Percentiles rank a stretch among this genome's conserved stretches.
These are phyloP conservation scores for Russula sp. DNA, from an alignment of 768 basidiomycete species.

Conservation along the genomic window DNA sequence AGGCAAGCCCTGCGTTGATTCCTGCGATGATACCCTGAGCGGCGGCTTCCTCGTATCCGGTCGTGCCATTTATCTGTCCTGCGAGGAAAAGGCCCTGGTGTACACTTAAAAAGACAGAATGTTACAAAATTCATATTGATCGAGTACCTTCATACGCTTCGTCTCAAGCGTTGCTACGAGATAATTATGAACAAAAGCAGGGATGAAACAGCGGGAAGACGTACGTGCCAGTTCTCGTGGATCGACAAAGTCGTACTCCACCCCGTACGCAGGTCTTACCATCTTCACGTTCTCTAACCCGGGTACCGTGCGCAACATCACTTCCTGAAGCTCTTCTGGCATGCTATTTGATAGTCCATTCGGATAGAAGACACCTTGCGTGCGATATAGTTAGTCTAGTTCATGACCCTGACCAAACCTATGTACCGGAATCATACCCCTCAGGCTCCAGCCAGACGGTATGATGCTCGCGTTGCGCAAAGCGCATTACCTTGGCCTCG, in stretches of 20 bases:
- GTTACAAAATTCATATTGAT: not conserved
- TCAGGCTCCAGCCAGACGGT: constrained; percentile 88
- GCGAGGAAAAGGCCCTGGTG: constrained; percentile 35
- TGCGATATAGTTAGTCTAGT: not conserved
- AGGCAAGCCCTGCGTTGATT: constrained; percentile 75
- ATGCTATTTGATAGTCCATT: constrained; percentile 86
- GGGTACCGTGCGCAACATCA: constrained; percentile 76
- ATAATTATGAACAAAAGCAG: not conserved
- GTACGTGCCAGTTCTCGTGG: constrained; percentile 68
- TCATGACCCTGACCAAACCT: not conserved
- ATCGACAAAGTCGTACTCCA: constrained; percentile 89
- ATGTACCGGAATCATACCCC: constrained; percentile 75
- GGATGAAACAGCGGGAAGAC: constrained; percentile 26
- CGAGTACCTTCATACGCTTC: constrained; percentile 61
- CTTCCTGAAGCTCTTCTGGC: constrained; percentile 77
- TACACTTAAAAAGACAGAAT: not conserved
- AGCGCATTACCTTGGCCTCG: constrained; percentile 79
- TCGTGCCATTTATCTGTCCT: constrained; percentile 52
- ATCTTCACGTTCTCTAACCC: constrained; percentile 82
- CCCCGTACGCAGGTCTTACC: constrained; percentile 82
- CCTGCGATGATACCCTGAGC: constrained; percentile 87
- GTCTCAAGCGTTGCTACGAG: constrained; percentile 67
- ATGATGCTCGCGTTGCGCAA: constrained; percentile 62
- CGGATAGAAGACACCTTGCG: constrained; percentile 75
- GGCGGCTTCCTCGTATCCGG: constrained; percentile 92